Percentiles rank a stretch among this genome's conserved stretches.
Evolutionary conservation across 2,329 filamentous ascomycete genomes (phyloP).

Genomic region (Aspergillus ochraceus): DNA sequence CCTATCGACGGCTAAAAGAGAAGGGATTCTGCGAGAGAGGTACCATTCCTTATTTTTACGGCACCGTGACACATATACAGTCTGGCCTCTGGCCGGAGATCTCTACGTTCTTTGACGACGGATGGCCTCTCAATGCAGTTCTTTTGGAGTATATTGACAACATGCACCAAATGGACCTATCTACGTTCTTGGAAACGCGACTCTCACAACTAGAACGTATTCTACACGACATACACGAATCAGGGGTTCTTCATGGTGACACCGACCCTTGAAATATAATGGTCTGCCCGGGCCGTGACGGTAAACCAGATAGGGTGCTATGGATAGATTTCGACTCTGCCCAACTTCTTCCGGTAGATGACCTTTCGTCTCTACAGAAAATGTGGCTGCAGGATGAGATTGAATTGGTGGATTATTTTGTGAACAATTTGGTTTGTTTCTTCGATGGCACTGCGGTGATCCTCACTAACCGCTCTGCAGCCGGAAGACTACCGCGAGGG

Average conservation of each 20-base stretch:
- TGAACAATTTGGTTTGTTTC: slow-evolving; percentile 16
- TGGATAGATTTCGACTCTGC: slow-evolving; percentile 23
- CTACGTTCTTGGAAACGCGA: slow-evolving; percentile 8
- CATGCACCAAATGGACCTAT: slow-evolving; percentile 11
- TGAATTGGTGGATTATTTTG: slow-evolving; percentile 18
- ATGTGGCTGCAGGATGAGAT: slow-evolving; percentile 14
- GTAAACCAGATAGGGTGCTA: slow-evolving; percentile 13
- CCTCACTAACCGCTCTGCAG: not conserved
- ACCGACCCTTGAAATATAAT: slow-evolving; percentile 20
- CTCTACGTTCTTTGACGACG: slow-evolving; percentile 15
- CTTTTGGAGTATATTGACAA: slow-evolving; percentile 18
- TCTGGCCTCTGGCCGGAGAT: not conserved
- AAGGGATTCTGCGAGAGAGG: slow-evolving; percentile 17
- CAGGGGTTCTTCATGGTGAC: slow-evolving; percentile 15
- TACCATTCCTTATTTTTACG: slow-evolving; percentile 19
- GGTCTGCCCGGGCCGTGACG: not conserved
- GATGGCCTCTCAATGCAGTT: slow-evolving; percentile 16
- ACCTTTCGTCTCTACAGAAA: not conserved
- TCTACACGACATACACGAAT: slow-evolving; percentile 13
- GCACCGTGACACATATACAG: slow-evolving; percentile 1
- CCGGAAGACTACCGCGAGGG: slow-evolving; percentile 2
- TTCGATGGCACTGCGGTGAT: not conserved
- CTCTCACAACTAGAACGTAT: slow-evolving; percentile 12
- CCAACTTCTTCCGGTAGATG: slow-evolving; percentile 11
- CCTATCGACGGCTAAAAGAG: slow-evolving; percentile 17